Percentiles rank a stretch among this genome's conserved stretches.
Evolutionary conservation across 331 rosid species (phyloP).

Genomic region (Malus hybrid): DNA sequence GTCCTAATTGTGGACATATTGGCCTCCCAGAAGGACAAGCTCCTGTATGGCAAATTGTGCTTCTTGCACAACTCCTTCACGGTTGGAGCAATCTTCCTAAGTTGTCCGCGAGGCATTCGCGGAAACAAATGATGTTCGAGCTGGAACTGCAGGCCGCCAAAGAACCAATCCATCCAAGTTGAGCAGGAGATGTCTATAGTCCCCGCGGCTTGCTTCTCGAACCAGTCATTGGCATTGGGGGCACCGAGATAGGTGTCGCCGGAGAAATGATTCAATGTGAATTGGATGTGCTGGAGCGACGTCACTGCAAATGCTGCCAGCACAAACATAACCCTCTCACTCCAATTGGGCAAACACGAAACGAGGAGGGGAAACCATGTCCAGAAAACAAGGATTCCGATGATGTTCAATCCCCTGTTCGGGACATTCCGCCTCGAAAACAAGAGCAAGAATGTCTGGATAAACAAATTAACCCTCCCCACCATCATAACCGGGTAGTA

Average conservation of each 20-base stretch:
- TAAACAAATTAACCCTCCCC: conserved; percentile 49
- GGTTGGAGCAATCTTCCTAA: conserved; percentile 53
- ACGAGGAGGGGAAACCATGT: conserved; percentile 71
- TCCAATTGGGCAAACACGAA: conserved; percentile 60
- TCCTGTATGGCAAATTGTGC: conserved; percentile 63
- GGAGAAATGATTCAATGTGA: conserved; percentile 68
- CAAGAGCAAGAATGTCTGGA: conserved; percentile 59
- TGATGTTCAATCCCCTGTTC: conserved; percentile 44
- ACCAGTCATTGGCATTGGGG: conserved; percentile 67
- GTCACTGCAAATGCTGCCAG: conserved; percentile 49
- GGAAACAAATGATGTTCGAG: conserved; percentile 69
- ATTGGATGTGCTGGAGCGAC: conserved; percentile 66
- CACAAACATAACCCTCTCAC: conserved; percentile 60
- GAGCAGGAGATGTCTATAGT: conserved; percentile 56
- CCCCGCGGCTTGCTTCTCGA: conserved; percentile 72
- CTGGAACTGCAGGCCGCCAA: conserved; percentile 60
- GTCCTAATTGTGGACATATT: conserved; percentile 37
- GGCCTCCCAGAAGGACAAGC: conserved; percentile 65
- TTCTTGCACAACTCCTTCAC: conserved; percentile 66
- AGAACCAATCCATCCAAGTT: conserved; percentile 52
- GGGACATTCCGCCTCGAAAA: conserved; percentile 39
- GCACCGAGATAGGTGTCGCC: conserved; percentile 63
- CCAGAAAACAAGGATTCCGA: conserved; percentile 70
- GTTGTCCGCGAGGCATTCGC: conserved; percentile 52
- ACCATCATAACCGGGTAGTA: conserved; percentile 57